Evolutionary conservation across 2,329 filamentous ascomycete species (phyloP).

Genomic region (Phaeosphaeriaceae sp.): DNA sequence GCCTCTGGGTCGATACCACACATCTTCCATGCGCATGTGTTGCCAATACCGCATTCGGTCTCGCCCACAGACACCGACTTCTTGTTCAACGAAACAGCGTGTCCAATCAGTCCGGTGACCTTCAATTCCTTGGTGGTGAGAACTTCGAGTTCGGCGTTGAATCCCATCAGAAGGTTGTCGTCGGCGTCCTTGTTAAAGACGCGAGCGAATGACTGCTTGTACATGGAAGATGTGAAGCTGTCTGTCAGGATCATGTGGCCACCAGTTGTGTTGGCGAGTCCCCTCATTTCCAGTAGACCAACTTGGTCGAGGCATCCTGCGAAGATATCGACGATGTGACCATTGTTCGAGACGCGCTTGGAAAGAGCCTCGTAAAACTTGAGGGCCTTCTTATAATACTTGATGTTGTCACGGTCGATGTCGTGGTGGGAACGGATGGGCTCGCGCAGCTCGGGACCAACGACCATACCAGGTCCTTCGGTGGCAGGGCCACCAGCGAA

Average conservation of each 20-base stretch:
- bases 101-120: slow-evolving; percentile 95
- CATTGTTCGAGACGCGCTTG: slow-evolving; percentile 93
- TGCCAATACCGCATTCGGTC: slow-evolving; percentile 97
- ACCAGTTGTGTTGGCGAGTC: slow-evolving; percentile 91
- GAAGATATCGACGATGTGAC: slow-evolving; percentile 97
- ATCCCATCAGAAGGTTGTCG: slow-evolving; percentile 96
- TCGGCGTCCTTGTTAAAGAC: slow-evolving; percentile 97
- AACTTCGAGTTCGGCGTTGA: slow-evolving; percentile 95
- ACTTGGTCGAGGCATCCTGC: slow-evolving; percentile 97
- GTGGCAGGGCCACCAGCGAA: slow-evolving; percentile 95
- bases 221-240: slow-evolving; percentile 98
- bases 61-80: slow-evolving; percentile 97
- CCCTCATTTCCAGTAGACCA: slow-evolving; percentile 97
- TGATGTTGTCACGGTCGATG: slow-evolving; percentile 98
- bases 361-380: slow-evolving; percentile 98
- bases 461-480: slow-evolving; percentile 95
- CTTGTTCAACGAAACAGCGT: slow-evolving; percentile 96
- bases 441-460: slow-evolving; percentile 92
- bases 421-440: slow-evolving; percentile 98
- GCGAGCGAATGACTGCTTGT: slow-evolving; percentile 96
- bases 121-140: slow-evolving; percentile 98
- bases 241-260: slow-evolving; percentile 98
- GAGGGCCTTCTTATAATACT: slow-evolving; percentile 98
- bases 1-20: slow-evolving; percentile 94
- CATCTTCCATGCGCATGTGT: slow-evolving; percentile 99